These are phyloP conservation scores for Comarum palustre DNA, from an alignment of 306 rosid species.

Conservation along the genomic window DNA sequence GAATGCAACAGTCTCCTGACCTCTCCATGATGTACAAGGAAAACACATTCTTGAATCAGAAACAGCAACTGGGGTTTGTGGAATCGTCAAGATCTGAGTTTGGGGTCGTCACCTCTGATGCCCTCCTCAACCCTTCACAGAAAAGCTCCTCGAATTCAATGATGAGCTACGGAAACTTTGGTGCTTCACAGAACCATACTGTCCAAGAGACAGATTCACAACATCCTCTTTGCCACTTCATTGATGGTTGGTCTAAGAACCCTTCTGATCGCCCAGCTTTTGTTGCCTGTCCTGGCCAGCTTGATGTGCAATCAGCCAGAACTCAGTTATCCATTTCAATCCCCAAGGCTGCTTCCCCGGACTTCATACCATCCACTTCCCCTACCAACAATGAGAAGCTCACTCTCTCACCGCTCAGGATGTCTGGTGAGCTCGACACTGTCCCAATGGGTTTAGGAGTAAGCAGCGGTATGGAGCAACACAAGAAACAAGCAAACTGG, in stretches of 20 bases:
- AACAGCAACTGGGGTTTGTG: constrained; percentile 46
- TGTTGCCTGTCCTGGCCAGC: constrained; percentile 47
- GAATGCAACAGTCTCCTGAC: constrained; percentile 43
- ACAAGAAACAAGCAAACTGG: constrained; percentile 54
- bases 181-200: constrained; percentile 35
- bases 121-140: constrained; percentile 66
- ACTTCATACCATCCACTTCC: constrained; percentile 48
- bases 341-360: constrained; percentile 44
- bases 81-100: constrained; percentile 58
- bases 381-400: constrained; percentile 52
- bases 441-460: constrained; percentile 61
- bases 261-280: constrained; percentile 31
- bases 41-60: constrained; percentile 39
- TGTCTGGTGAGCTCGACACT: constrained; percentile 54
- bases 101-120: constrained; percentile 62
- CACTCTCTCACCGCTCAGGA: constrained; percentile 63
- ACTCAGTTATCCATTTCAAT: constrained; percentile 76
- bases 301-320: constrained; percentile 48
- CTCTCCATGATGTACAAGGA: constrained; percentile 55
- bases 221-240: constrained; percentile 67
- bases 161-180: constrained; percentile 31
- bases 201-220: constrained; percentile 37
- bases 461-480: constrained; percentile 35
- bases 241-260: constrained; percentile 60
- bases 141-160: constrained; percentile 30